Base-by-base conservation (phyloP, 1,284 basidiomycete species). In the Rhizoctonia solani region DNA sequence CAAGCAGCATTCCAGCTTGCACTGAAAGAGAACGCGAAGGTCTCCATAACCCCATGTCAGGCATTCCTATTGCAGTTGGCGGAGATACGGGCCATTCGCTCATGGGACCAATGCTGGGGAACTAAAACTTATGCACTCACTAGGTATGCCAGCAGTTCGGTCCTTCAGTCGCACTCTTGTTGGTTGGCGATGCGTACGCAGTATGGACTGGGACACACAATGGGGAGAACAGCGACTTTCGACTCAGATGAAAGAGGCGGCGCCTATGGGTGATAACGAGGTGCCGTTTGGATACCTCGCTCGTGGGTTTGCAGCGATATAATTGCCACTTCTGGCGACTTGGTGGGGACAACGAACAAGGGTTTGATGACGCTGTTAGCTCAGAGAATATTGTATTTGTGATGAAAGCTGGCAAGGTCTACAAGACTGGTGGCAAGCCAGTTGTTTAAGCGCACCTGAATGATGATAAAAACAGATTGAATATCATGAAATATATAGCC, bases 41-140 rank as follows among this genome's bases (percentile, higher is more conserved):
- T 53, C 5, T 41, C 21, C 29, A 65, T 32, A 9, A 53, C 11
- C 50, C 37, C 1, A 71, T 74, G 1, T 79, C 78, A 0, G 73
- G 81, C 19, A 80, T 72, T 8, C 61, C 79, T 27, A 80, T 87
- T 61, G 85, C 84, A 3, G 84, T 83, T 72, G 85, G 86, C 2
- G 85, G 86, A 1, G 85, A 88, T 73, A 87, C 85, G 0, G 85
- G 85, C 1, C 81, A 1, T 88, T 87, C 74, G 71, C 82, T 32
- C 87, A 87, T 72, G 86, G 86, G 1, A 77, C 81, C 67, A 88
- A 88, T 71, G 80, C 83, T 29, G 75, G 84, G 42, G 87, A 88
- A 77, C 78, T 88, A 79, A 77, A 82, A 72, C 74, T 87, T 21
- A 87, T 87, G 87, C 81, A 81, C 13, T 73, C 75, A 16, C 77